A percentile compares a stretch with the other conserved stretches of the same genome.
phyloP scores from a whole-genome alignment of 768 basidiomycete species.

The Fomitopsis serialis region DNA sequence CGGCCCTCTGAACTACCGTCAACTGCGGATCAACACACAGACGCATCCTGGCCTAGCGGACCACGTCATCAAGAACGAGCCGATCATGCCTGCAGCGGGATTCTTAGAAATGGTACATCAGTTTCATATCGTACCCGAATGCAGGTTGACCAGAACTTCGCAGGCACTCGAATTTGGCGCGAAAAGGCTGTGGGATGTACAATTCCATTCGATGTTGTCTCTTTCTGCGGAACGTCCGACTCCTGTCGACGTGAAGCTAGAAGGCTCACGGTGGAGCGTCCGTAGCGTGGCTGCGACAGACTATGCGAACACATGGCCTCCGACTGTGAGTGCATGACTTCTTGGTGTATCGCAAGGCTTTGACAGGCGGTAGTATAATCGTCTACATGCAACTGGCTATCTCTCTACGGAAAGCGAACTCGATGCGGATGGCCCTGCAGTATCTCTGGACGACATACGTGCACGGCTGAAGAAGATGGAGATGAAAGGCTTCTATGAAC shows the following conservation, averaged over 20 bases:
- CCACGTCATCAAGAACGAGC: conserved; percentile 39
- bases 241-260: conserved; percentile 14
- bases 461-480: conserved; percentile 4
- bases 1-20: conserved; percentile 32
- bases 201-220: conserved; percentile 20
- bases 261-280: conserved; percentile 24
- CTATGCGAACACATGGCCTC: conserved; percentile 6
- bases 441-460: neutral
- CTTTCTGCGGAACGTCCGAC: conserved; percentile 19
- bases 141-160: no score
- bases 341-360: neutral
- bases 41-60: conserved; percentile 37
- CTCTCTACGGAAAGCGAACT: neutral
- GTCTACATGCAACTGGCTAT: conserved; percentile 5
- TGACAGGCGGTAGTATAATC: conserved; percentile 4
- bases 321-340: neutral
- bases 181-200: conserved; percentile 18
- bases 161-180: conserved; percentile 34
- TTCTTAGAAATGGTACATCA: conserved; percentile 32
- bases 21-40: conserved; percentile 31
- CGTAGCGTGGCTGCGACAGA: conserved; percentile 13
- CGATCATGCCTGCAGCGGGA: conserved; percentile 43
- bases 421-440: neutral
- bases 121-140: conserved; percentile 5
- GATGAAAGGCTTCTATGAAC: conserved; percentile 20